Base-by-base conservation (phyloP, 2,329 filamentous ascomycete genomes). In the Ceratocystiopsis sp. region DNA sequence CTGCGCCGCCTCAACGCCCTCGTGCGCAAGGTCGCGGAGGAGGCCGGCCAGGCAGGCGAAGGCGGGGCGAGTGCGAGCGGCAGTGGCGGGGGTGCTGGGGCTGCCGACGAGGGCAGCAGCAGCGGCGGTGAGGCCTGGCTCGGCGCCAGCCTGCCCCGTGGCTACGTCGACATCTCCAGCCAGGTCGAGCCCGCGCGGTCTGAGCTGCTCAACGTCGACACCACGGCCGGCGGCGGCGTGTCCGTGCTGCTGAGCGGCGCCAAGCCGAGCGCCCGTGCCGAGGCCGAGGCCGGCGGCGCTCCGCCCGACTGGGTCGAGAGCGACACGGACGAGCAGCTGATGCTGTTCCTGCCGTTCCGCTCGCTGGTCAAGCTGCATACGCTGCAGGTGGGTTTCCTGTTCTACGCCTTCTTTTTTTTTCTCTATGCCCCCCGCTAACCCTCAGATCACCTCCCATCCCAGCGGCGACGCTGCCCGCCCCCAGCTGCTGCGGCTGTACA, bases 251-350 rank as follows among this genome's bases (percentile, higher is more conserved):
- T 96, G 57, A 76, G 79, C n/a, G 51, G 54, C 5, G 63, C 67
- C 45, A 76, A 80, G 60, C 87, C 87, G 7, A 75, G 69, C 43
- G 44, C 36, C 35, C 37, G 35, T 15, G 32, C 16, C 11, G 39
- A 35, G 32, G 39, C 38, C 35, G n/a, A 17, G 33, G 9, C 25
- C 17, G 29, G 1, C 60, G 87, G 44, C 59, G 61, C 40, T 75
- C 76, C 53, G 62, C 65, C 33, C 56, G 89, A 98, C 61, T 96
- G 84, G 80, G 78, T 96, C 18, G 84, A 95, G 67, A 95, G 85
- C 60, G 89, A 95, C 57, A 93, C 89, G 34, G 91, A 98, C 57
- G 87, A 96, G 64, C 91, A 98, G 67, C 67, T 98, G 48, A 83
- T 96, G 72, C 71, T 98, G 39, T 96, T 80, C 61, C 70, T 93